phyloP scores from a whole-genome alignment of 1,139 yeast genomes.

The Debaryomycetaceae sp. region DNA sequence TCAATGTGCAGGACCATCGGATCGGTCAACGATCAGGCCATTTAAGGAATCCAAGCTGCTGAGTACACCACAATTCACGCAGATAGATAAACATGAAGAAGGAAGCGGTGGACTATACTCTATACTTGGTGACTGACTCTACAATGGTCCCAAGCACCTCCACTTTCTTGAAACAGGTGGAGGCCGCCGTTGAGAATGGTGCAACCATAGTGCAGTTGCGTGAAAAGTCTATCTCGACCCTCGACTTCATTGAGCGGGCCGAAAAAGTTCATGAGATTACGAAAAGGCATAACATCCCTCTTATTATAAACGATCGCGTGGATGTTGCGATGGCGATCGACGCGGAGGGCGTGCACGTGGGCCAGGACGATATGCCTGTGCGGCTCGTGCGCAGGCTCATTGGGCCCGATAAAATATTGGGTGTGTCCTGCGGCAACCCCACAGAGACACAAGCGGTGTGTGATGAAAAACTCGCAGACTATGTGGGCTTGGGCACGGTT shows the following conservation, averaged over 20 bases:
- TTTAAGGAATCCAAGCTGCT: too few species aligned
- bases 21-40: too few species aligned
- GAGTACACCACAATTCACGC: too few species aligned
- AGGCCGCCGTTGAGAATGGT: slow-evolving; percentile 55
- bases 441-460: slow-evolving; percentile 52
- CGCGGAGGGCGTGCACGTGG: slow-evolving; percentile 91
- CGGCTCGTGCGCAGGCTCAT: slow-evolving; percentile 46
- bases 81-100: too few species aligned
- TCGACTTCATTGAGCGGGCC: slow-evolving; percentile 58
- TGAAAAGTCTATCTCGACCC: slow-evolving; percentile 65
- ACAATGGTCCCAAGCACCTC: slow-evolving; percentile 58
- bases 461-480: slow-evolving; percentile 50
- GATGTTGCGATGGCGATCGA: slow-evolving; percentile 86
- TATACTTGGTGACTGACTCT: slow-evolving; percentile 77
- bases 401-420: slow-evolving; percentile 69
- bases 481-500: slow-evolving; percentile 80
- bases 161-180: slow-evolving; percentile 51
- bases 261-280: slow-evolving; percentile 51
- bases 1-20: too few species aligned
- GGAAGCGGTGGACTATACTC: slow-evolving; percentile 41
- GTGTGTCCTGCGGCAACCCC: slow-evolving; percentile 59
- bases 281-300: slow-evolving; percentile 48
- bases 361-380: slow-evolving; percentile 83
- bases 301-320: slow-evolving; percentile 78
- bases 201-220: slow-evolving; percentile 77